Evolutionary conservation across 176 grass and related monocot genomes (phyloP).

Genomic region (Cenchrus americanus): DNA sequence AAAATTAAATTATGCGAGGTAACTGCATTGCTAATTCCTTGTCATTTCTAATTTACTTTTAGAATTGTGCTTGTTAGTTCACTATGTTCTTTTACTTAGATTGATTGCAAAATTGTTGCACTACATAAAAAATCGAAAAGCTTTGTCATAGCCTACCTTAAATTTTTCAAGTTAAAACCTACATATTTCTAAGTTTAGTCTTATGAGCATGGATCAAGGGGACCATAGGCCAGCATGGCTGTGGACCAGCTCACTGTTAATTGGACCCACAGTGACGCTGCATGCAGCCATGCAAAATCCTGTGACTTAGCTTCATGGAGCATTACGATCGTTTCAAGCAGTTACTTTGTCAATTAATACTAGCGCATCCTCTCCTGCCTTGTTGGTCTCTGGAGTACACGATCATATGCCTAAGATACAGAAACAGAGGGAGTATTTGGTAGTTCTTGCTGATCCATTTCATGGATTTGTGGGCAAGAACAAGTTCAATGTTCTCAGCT

Average conservation of each 20-base stretch:
- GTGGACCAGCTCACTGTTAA: too few relatives aligned
- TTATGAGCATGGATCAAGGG: not conserved
- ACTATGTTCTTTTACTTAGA: conserved; percentile 4
- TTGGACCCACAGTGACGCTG: too few relatives aligned
- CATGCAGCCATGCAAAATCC: too few relatives aligned
- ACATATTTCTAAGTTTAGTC: conserved; percentile 3
- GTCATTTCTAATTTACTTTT: conserved; percentile 23
- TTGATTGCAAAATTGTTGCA: not conserved
- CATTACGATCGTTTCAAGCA: too few relatives aligned
- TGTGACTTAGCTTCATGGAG: too few relatives aligned
- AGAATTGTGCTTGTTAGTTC: conserved; percentile 16
- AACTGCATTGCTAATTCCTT: conserved; percentile 10
- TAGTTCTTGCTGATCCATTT: not conserved
- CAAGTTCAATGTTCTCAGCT: not conserved
- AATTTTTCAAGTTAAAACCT: conserved; percentile 16
- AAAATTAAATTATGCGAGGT: conserved; percentile 97
- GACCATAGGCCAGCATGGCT: not conserved
- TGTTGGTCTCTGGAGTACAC: too few relatives aligned
- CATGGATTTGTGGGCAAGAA: not conserved
- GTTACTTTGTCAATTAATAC: too few relatives aligned
- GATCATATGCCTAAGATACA: too few relatives aligned
- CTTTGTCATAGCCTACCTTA: not conserved
- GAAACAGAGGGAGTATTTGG: not conserved
- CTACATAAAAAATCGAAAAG: not conserved
- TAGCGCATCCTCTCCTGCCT: too few relatives aligned